Base-by-base conservation (phyloP, 2,329 filamentous ascomycete genomes). In the Colletotrichum paranaense region DNA sequence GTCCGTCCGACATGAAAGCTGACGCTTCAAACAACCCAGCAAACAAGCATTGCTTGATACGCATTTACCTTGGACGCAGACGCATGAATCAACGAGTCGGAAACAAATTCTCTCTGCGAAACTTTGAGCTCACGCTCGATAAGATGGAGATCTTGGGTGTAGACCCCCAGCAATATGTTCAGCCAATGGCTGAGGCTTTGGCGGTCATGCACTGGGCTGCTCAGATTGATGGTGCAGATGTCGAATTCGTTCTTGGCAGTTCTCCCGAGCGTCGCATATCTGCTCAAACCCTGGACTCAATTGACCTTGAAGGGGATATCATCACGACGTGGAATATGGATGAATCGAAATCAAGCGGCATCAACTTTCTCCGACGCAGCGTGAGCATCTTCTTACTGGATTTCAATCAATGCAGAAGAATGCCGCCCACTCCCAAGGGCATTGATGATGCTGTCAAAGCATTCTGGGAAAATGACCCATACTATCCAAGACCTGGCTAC, bases 141-240 rank as follows among this genome's bases (percentile, higher is more conserved):
- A 38, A 38, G 35, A 38, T 38, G 35, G 35, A 38, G 12, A 38
- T 38, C 12, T 38, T 38, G 35, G 35, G 35, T 14, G 35, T 38
- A 14, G 12, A 38, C 35, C 35, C 35, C 11, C 35, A 38, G 9
- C 26, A 62, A 11, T 74, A 75, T 56, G 74, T 77, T 0, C n/a
- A 7, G 2, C 58, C 56, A 7, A 78, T 78, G 53, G 77, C 63
- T 2, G 75, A 77, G 16, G 75, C 77, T 3, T 65, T 78, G 22
- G 77, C 77, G 1, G 49, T 75, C 5, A 75, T 78, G n/a, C 77
- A 77, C 59, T 78, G 77, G 77, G 49, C n/a, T 12, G 74, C 74
- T 1, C 74, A 75, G 35, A 65, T 75, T 3, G 76, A 77, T 35
- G 77, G 56, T 0, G 28, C 57, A 6, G 57, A 60, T 55, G 52